phyloP scores from a whole-genome alignment of 495 filamentous ascomycete genomes.

The Jackrogersella minutella region DNA sequence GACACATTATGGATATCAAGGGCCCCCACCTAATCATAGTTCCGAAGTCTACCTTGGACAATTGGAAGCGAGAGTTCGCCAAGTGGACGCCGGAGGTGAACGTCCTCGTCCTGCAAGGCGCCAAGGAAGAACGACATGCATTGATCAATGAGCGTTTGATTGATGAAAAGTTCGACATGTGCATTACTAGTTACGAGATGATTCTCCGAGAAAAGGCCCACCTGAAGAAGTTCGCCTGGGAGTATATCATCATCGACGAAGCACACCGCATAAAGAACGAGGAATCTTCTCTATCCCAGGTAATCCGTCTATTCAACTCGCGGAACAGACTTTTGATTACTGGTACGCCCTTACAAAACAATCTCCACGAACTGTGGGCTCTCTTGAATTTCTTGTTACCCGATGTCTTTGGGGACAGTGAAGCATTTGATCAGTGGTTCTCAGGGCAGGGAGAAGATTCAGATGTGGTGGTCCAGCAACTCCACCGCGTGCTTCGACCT shows the following conservation, averaged over 20 bases:
- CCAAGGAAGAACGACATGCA: slow-evolving; percentile 88
- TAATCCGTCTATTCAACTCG: slow-evolving; percentile 96
- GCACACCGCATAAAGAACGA: slow-evolving; percentile 99
- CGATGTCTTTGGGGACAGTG: slow-evolving; percentile 96
- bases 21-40: slow-evolving; percentile 96
- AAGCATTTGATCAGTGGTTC: slow-evolving; percentile 99
- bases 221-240: slow-evolving; percentile 98
- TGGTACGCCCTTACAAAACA: slow-evolving; percentile 97
- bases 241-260: slow-evolving; percentile 99
- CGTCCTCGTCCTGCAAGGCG: slow-evolving; percentile 92
- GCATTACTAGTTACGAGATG: slow-evolving; percentile 97
- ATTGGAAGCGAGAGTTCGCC: slow-evolving; percentile 95
- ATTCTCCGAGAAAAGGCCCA: slow-evolving; percentile 94
- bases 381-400: slow-evolving; percentile 95
- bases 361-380: slow-evolving; percentile 99
- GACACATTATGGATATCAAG: slow-evolving; percentile 83
- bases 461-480: slow-evolving; percentile 95
- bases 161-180: slow-evolving; percentile 91
- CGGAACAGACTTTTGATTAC: slow-evolving; percentile 95
- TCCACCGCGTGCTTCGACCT: slow-evolving; percentile 91
- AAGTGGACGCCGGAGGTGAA: slow-evolving; percentile 96
- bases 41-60: slow-evolving; percentile 97
- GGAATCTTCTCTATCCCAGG: slow-evolving; percentile 94
- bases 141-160: slow-evolving; percentile 91
- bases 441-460: slow-evolving; percentile 86